These are phyloP conservation scores for Penicillium roqueforti DNA, from an alignment of 495 filamentous ascomycete species.

Conservation along the genomic window DNA sequence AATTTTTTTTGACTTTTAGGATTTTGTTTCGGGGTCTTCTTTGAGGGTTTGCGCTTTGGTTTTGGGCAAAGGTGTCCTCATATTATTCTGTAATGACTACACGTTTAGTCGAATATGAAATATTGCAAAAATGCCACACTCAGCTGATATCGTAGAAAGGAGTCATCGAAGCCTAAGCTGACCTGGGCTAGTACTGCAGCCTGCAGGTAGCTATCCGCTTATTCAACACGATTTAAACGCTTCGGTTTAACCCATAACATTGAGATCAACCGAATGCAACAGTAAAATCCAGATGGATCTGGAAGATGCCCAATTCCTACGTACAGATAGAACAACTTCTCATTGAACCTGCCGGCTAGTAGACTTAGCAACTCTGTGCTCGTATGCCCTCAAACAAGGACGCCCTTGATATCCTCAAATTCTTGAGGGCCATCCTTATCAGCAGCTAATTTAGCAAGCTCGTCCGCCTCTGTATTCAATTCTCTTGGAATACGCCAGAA, in stretches of 20 bases:
- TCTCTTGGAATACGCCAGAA: constrained; percentile 27
- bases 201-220: no score
- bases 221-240: no score
- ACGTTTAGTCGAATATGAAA: neutral
- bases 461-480: neutral
- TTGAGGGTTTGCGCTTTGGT: no score
- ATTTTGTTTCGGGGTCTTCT: neutral
- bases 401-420: neutral
- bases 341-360: neutral
- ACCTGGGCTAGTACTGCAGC: no score
- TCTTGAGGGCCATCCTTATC: neutral
- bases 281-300: no score
- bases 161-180: neutral
- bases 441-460: neutral
- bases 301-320: no score
- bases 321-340: no score
- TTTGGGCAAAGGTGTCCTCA: neutral
- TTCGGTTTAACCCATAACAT: no score
- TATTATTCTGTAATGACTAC: neutral
- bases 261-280: no score
- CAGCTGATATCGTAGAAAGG: neutral
- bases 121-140: neutral
- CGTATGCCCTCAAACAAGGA: neutral
- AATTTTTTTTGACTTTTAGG: neutral
- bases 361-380: neutral